These are phyloP conservation scores for Neoascochyta sp. DNA, from an alignment of 2,329 filamentous ascomycete species.

Conservation along the genomic window DNA sequence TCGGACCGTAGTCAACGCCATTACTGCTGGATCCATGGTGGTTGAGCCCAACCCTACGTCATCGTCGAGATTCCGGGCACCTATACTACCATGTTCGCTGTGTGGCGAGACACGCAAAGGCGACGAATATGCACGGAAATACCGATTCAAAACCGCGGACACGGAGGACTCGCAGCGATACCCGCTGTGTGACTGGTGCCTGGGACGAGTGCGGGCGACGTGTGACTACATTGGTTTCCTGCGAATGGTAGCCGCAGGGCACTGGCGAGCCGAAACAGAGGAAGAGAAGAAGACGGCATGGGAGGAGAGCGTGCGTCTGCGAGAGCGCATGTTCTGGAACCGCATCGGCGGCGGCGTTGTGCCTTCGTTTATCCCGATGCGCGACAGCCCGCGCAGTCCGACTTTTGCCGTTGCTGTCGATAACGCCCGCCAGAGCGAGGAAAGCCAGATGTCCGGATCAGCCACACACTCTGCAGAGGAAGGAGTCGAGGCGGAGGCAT, in stretches of 20 bases:
- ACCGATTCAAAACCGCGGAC: slow-evolving; percentile 86
- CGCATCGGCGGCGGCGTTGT: slow-evolving; percentile 88
- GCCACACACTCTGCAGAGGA: slow-evolving; percentile 11
- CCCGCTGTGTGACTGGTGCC: slow-evolving; percentile 83
- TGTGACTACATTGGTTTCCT: slow-evolving; percentile 93
- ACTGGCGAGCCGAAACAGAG: slow-evolving; percentile 78
- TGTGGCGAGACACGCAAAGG: slow-evolving; percentile 81
- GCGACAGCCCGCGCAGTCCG: slow-evolving; percentile 33
- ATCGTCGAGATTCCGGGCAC: slow-evolving; percentile 52
- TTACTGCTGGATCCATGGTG: slow-evolving; percentile 79
- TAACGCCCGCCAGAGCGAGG: slow-evolving; percentile 26
- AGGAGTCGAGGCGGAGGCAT: slow-evolving; percentile 9
- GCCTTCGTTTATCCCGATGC: slow-evolving; percentile 52
- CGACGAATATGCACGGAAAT: slow-evolving; percentile 68
- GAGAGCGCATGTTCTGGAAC: slow-evolving; percentile 97
- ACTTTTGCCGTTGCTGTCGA: slow-evolving; percentile 24
- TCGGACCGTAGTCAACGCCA: slow-evolving; percentile 74
- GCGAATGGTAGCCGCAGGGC: slow-evolving; percentile 85
- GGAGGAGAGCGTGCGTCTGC: slow-evolving; percentile 86
- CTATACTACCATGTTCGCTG: slow-evolving; percentile 71
- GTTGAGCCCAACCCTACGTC: slow-evolving; percentile 67
- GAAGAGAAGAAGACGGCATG: slow-evolving; percentile 85
- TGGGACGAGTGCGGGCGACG: slow-evolving; percentile 76
- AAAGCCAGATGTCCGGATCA: slow-evolving; percentile 22
- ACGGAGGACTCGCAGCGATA: slow-evolving; percentile 83